Conservation (phyloP, 768 basidiomycete species). For the Calocera cornea region DNA sequence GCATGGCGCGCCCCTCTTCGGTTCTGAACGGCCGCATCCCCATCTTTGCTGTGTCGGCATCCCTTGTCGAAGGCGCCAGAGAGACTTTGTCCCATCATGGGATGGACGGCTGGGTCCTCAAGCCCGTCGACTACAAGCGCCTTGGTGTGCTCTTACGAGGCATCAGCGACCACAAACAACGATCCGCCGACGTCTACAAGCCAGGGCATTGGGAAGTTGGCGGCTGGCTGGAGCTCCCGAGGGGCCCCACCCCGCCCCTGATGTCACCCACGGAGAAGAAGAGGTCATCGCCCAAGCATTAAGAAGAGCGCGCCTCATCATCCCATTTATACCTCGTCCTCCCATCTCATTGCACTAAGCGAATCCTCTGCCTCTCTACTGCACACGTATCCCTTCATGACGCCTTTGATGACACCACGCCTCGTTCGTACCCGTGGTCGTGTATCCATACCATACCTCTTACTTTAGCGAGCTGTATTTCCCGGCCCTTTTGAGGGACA, state of each 20-base stretch:
- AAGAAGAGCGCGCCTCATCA: neutral
- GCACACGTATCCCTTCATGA: neutral
- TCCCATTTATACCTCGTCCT: neutral
- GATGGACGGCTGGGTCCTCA: constrained; percentile 73
- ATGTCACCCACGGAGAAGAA: neutral
- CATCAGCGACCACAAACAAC: constrained; percentile 39
- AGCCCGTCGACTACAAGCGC: constrained; percentile 67
- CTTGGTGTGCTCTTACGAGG: constrained; percentile 46
- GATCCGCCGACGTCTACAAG: constrained; percentile 35
- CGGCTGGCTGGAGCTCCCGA: constrained; percentile 19
- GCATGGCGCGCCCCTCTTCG: constrained; percentile 30
- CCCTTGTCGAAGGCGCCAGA: constrained; percentile 45
- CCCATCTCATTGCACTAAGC: neutral
- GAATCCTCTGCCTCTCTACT: neutral
- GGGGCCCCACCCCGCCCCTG: neutral
- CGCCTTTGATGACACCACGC: neutral
- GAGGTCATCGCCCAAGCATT: neutral
- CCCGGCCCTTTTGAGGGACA: too few species aligned
- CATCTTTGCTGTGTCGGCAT: constrained; percentile 72
- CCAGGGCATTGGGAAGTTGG: constrained; percentile 28
- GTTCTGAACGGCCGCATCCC: constrained; percentile 52
- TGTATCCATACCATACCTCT: neutral
- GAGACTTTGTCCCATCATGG: constrained; percentile 40
- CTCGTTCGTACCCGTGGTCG: neutral
- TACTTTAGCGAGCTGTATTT: too few species aligned